Evolutionary conservation across 192 early-diverging fungal species (phyloP).

Genomic region (Diversispora eburnea): DNA sequence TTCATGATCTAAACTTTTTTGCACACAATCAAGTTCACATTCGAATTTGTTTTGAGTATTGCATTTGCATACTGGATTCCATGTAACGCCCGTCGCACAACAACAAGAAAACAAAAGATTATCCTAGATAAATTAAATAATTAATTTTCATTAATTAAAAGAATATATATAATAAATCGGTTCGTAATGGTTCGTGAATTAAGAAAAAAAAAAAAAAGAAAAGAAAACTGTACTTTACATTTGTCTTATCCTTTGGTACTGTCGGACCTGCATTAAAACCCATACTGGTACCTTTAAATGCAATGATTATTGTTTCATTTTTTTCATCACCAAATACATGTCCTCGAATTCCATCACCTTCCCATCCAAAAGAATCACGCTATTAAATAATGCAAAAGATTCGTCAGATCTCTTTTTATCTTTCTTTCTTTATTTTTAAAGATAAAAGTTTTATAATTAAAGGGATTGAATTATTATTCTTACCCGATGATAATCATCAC

Average conservation of each 20-base stretch:
- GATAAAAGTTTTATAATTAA: neutral
- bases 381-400: conserved; percentile 23
- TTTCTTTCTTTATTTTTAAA: no score
- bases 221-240: conserved; percentile 43
- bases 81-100: conserved; percentile 82
- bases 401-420: no score
- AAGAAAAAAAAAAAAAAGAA: no score
- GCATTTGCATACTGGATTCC: conserved; percentile 86
- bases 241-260: conserved; percentile 67
- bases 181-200: neutral
- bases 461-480: conserved; percentile 1
- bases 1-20: conserved; percentile 56
- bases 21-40: conserved; percentile 61
- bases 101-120: conserved; percentile 96
- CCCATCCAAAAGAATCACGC: conserved; percentile 72
- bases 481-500: conserved; percentile 59
- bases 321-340: conserved; percentile 77
- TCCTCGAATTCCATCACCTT: conserved; percentile 70
- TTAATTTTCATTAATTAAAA: neutral
- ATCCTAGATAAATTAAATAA: conserved; percentile 50
- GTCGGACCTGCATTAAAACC: conserved; percentile 69
- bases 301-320: conserved; percentile 70
- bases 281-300: conserved; percentile 83
- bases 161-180: neutral
- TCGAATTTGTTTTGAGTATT: conserved; percentile 50